Conservation (phyloP, 345 rosid species). For the Gossypium arboreum region DNA sequence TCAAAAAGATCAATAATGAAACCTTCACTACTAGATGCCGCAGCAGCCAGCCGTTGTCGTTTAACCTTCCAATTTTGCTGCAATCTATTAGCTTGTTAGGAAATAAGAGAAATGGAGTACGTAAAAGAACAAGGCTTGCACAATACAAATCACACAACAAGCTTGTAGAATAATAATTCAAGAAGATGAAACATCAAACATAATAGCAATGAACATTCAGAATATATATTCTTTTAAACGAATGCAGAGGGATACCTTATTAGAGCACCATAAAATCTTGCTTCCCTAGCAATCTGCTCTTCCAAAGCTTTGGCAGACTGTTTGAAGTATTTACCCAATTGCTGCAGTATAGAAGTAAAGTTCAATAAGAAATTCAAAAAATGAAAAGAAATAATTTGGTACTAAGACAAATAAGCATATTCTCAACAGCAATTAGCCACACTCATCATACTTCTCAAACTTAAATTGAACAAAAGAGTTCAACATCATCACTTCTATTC, state of each 20-base stretch:
- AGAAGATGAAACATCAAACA: neutral
- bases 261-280: constrained; percentile 95
- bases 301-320: constrained; percentile 87
- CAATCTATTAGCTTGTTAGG: constrained; percentile 60
- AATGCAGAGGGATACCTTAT: constrained; percentile 50
- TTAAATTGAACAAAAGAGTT: neutral
- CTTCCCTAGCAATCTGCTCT: constrained; percentile 74
- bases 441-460: neutral
- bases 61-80: constrained; percentile 99
- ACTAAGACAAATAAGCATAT: neutral
- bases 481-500: constrained; percentile 1
- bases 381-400: neutral
- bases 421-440: neutral
- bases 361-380: constrained; percentile 6
- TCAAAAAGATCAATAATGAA: constrained; percentile 87
- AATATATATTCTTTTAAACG: constrained; percentile 9
- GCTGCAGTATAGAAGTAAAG: constrained; percentile 40
- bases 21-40: constrained; percentile 66
- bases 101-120: neutral
- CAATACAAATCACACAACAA: neutral
- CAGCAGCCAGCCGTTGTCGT: constrained; percentile 70
- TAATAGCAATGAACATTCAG: neutral
- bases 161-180: constrained; percentile 7
- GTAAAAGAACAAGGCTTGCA: constrained; percentile 12
- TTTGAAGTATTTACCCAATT: constrained; percentile 86